Percentiles rank a stretch among this genome's conserved stretches.
Evolutionary conservation across 1,139 yeast genomes (phyloP).

Genomic region (Candida tropicalis): DNA sequence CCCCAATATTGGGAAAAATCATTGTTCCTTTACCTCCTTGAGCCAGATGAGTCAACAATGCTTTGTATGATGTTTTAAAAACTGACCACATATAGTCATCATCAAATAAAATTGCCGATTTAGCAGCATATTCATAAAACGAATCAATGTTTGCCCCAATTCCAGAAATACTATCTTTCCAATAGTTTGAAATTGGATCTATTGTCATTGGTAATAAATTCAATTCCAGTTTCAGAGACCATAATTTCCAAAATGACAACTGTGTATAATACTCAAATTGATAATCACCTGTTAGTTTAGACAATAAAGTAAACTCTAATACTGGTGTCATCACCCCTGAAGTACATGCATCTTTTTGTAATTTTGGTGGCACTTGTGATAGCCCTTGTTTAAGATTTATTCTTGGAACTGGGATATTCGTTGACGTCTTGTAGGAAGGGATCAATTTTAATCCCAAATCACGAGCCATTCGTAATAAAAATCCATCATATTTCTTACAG

Average conservation of each 20-base stretch:
- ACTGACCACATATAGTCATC: conserved; percentile 62
- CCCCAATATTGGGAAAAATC: conserved; percentile 64
- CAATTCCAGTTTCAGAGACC: conserved; percentile 65
- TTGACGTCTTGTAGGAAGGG: conserved; percentile 62
- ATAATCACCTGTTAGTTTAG: conserved; percentile 72
- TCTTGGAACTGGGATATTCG: conserved; percentile 73
- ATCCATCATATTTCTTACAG: conserved; percentile 60
- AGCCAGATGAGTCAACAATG: conserved; percentile 55
- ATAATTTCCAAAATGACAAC: conserved; percentile 66
- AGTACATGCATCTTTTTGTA: conserved; percentile 71
- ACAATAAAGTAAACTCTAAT: conserved; percentile 74
- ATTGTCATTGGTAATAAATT: conserved; percentile 80
- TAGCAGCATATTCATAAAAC: conserved; percentile 85
- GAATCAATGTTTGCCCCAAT: conserved; percentile 95
- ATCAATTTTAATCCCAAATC: conserved; percentile 70
- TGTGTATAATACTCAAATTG: conserved; percentile 66
- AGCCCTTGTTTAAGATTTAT: conserved; percentile 63
- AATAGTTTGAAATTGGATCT: conserved; percentile 57
- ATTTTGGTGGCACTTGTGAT: conserved; percentile 36
- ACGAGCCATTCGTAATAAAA: conserved; percentile 64
- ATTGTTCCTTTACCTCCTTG: conserved; percentile 48
- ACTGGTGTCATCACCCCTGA: conserved; percentile 88
- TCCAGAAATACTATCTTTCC: conserved; percentile 70
- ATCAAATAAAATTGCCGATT: conserved; percentile 71
- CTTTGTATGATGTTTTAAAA: conserved; percentile 60